Conservation (phyloP, 2,329 filamentous ascomycete species). For the Dendryphion nanum region DNA sequence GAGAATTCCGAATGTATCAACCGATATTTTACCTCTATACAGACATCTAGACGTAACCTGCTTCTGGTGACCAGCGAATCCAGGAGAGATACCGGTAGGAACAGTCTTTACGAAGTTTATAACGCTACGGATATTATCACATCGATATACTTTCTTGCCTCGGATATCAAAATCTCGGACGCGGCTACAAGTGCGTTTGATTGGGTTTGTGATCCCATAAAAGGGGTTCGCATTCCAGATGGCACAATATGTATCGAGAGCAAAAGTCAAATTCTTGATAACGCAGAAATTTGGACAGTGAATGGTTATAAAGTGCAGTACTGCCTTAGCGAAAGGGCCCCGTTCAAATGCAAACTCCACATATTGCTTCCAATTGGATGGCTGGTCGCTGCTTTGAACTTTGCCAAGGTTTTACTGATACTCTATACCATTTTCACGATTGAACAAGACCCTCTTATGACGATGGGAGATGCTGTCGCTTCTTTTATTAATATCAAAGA, state of each 20-base stretch:
- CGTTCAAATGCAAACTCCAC: slow-evolving; percentile 16
- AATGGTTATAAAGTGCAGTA: slow-evolving; percentile 10
- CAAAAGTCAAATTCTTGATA: neutral
- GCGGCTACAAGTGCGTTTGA: neutral
- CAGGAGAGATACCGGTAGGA: too few relatives aligned
- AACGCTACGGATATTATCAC: neutral
- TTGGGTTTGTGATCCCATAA: neutral
- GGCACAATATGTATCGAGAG: neutral
- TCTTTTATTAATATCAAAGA: slow-evolving; percentile 11
- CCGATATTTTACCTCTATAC: slow-evolving; percentile 12
- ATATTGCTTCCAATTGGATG: slow-evolving; percentile 12
- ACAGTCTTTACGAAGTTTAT: slow-evolving; percentile 3
- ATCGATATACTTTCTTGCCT: slow-evolving; percentile 7
- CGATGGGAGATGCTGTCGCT: slow-evolving; percentile 13
- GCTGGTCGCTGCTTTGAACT: slow-evolving; percentile 15
- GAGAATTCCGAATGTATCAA: slow-evolving; percentile 14
- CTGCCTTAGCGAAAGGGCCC: slow-evolving; percentile 17
- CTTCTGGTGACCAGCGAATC: slow-evolving; percentile 12
- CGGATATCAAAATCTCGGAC: slow-evolving; percentile 3
- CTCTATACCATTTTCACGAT: slow-evolving; percentile 11
- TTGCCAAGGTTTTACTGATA: slow-evolving; percentile 19
- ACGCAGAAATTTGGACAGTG: neutral
- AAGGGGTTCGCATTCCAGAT: neutral
- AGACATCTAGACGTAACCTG: slow-evolving; percentile 11
- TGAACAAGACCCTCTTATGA: slow-evolving; percentile 13